Base-by-base conservation (phyloP, 192 early-diverging fungal species). In the Geranomyces variabilis region DNA sequence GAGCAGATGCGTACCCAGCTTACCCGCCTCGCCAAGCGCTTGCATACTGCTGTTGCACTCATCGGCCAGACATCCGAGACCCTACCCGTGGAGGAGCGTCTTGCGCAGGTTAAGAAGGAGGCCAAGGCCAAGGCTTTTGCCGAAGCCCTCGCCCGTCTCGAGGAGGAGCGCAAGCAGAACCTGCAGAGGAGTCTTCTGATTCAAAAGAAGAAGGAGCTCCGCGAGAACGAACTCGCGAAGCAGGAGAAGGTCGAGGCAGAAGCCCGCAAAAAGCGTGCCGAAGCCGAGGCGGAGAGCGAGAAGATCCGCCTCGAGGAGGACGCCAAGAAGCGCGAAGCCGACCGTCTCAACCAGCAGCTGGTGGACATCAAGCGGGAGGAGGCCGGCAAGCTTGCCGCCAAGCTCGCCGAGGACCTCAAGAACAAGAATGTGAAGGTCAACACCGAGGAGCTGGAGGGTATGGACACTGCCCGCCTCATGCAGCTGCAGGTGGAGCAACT, bases 1-100 rank as follows among this genome's bases (percentile, higher is more conserved):
- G 96, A 97, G 66, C 87, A 92, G 57, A 94, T 99, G 91, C 91
- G 95, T 75, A 81, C 88, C 55, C 96, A 99, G 83, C 85, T 99
- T 44, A 87, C 92, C 49, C 87, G 84, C 63, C 87, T 98, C 66
- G 93, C 92, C 34, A 89, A 90, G 65, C 88, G 92, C 67, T 83
- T 99, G 67, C 86, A 94, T 71, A 90, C 91, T 66, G 92, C 92
- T 12, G 89, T 94, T 71, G 86, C 85, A 29, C 87, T 96, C 67
- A 91, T 97, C 64, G 58, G 69, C 44, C 55, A 61, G 41, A 70
- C 69, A 0, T 61, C 57, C n/a, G 43, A 59, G 57, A 62, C 33
- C 28, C 36, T 70, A 8, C 41, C 69, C 47, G 26, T 53, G 10
- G 89, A 93, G 69, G 94, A 96, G 70, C 78, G 82, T 43, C 79